Conservation (phyloP, 768 basidiomycete species). For the Coprinopsis sp. region DNA sequence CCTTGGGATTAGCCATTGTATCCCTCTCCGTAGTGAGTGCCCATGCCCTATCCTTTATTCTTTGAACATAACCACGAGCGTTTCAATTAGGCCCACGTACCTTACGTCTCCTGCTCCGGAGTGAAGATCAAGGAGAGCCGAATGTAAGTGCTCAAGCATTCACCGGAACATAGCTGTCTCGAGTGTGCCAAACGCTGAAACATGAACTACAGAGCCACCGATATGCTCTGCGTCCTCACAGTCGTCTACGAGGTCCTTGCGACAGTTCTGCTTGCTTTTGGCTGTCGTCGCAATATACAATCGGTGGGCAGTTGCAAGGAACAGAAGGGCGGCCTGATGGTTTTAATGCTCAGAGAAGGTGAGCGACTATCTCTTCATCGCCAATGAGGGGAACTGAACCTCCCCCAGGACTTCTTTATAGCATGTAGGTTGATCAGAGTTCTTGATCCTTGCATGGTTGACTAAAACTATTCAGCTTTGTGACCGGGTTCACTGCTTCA, state of each 20-base stretch:
- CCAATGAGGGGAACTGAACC: too few species aligned
- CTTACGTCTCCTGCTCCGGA: constrained; percentile 6
- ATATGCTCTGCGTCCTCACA: constrained; percentile 6
- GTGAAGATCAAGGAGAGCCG: constrained; percentile 2
- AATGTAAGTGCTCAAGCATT: constrained; percentile 1
- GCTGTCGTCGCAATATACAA: constrained; percentile 2
- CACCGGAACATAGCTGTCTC: too few species aligned
- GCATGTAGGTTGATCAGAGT: constrained; percentile 1
- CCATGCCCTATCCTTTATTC: background rate
- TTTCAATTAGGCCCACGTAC: constrained; percentile 3
- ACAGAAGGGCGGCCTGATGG: constrained; percentile 4
- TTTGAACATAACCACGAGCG: background rate
- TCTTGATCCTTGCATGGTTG: background rate
- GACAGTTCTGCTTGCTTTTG: constrained; percentile 1
- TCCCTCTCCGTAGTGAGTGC: background rate
- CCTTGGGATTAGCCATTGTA: constrained; percentile 1
- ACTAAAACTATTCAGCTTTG: constrained; percentile 1
- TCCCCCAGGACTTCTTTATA: constrained; percentile 6
- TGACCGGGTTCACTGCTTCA: constrained; percentile 5
- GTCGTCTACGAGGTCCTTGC: constrained; percentile 7
- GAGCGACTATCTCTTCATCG: too few species aligned
- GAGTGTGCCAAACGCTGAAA: background rate
- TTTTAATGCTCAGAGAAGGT: constrained; percentile 9
- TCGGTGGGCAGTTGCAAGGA: background rate
- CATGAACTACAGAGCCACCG: background rate